Evolutionary conservation across 2,329 filamentous ascomycete genomes (phyloP).

Genomic region (Aureobasidium sp.): DNA sequence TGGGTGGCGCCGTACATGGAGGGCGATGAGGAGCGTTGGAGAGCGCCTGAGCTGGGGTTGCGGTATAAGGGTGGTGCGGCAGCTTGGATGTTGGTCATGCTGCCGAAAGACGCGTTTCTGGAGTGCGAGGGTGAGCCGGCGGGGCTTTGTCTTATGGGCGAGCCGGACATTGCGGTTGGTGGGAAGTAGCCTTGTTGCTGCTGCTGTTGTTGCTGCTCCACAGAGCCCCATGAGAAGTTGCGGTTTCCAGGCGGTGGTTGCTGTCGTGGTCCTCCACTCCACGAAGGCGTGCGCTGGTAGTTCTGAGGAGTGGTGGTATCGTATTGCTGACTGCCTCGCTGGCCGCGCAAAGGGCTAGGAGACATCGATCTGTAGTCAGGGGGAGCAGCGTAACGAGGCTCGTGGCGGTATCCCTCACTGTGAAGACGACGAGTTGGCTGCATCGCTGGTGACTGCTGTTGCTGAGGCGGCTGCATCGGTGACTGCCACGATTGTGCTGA

Average conservation of each 20-base stretch:
- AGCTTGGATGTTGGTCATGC: neutral
- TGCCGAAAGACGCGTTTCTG: neutral
- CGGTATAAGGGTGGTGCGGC: neutral
- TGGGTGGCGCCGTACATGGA: neutral
- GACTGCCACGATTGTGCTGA: neutral
- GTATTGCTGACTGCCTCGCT: conserved; percentile 8
- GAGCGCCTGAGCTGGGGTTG: neutral
- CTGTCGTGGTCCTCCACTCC: neutral
- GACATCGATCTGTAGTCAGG: conserved; percentile 6
- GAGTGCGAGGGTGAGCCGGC: neutral
- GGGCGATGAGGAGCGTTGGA: neutral
- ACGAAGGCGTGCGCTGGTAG: neutral
- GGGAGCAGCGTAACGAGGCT: neutral
- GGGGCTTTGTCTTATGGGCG: neutral
- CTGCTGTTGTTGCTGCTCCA: neutral
- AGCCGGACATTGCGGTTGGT: neutral
- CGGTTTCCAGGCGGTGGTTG: neutral
- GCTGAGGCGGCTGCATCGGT: neutral
- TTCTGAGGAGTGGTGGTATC: neutral
- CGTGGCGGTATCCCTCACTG: conserved; percentile 16
- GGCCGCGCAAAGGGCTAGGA: conserved; percentile 1
- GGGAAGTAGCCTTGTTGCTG: neutral
- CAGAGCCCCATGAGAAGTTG: neutral
- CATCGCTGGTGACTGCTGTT: neutral
- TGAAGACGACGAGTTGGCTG: conserved; percentile 15